Conservation (phyloP, 2,329 filamentous ascomycete species). For the Rachicladosporium sp. region DNA sequence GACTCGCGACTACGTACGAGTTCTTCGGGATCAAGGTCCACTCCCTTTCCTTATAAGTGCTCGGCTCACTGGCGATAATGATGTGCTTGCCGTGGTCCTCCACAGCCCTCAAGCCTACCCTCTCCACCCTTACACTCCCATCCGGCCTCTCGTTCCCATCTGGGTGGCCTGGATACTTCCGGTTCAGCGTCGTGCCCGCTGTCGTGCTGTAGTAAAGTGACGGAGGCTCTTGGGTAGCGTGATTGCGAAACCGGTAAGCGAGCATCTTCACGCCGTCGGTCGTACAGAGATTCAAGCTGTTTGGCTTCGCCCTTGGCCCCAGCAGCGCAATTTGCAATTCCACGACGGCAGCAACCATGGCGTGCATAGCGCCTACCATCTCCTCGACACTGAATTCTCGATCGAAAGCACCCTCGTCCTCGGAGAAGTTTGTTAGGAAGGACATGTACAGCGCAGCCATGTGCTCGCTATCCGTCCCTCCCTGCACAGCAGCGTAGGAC, state of each 20-base stretch:
- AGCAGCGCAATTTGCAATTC: constrained; percentile 33
- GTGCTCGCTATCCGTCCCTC: constrained; percentile 41
- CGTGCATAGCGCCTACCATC: constrained; percentile 34
- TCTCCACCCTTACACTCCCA: constrained; percentile 6
- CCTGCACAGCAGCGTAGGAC: constrained; percentile 36
- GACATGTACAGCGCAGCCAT: constrained; percentile 40
- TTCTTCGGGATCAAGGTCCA: constrained; percentile 42
- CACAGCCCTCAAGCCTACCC: constrained; percentile 14
- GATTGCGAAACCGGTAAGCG: constrained; percentile 42
- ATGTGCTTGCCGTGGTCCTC: constrained; percentile 37
- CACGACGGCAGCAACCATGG: constrained; percentile 32
- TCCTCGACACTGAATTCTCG: constrained; percentile 28
- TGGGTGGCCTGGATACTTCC: constrained; percentile 39
- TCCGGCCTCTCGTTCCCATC: constrained; percentile 25
- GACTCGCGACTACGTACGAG: constrained; percentile 29
- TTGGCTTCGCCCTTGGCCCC: constrained; percentile 30
- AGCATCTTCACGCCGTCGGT: constrained; percentile 40
- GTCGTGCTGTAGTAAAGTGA: constrained; percentile 26
- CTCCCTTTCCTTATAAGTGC: constrained; percentile 39
- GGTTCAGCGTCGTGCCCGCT: constrained; percentile 41
- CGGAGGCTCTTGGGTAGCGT: constrained; percentile 39
- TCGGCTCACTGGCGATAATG: constrained; percentile 43
- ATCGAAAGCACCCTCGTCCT: constrained; percentile 18
- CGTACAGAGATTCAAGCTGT: constrained; percentile 40
- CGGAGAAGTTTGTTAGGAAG: constrained; percentile 25